A percentile compares a stretch with the other conserved stretches of the same genome.
phyloP scores from a whole-genome alignment of 768 basidiomycete species.

The Russula foetens region DNA sequence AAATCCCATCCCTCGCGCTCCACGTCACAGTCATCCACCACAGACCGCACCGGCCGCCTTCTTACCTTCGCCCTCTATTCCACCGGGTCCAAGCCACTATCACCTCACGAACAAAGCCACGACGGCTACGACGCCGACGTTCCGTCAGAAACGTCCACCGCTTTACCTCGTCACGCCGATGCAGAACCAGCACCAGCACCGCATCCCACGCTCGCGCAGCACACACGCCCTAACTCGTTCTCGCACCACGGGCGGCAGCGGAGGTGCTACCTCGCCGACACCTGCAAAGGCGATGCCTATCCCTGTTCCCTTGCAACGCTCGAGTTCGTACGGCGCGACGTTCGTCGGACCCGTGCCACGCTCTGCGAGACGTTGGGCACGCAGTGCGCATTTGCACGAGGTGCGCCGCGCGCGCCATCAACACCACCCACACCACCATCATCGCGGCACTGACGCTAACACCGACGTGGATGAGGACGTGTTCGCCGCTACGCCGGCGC shows the following conservation, averaged over 20 bases:
- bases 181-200: conserved; percentile 1
- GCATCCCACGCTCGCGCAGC: background rate
- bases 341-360: conserved; percentile 33
- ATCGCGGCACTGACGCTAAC: too few species aligned
- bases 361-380: conserved; percentile 49
- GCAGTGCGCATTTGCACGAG: conserved; percentile 63
- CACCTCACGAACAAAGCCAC: conserved; percentile 1
- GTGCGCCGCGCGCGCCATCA: conserved; percentile 29
- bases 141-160: background rate
- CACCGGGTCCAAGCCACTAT: background rate
- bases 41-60: conserved; percentile 7
- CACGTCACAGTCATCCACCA: background rate
- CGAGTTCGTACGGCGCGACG: conserved; percentile 33
- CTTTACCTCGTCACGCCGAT: background rate
- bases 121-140: conserved; percentile 14
- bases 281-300: conserved; percentile 12
- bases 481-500: background rate
- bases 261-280: background rate
- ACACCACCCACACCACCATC: background rate
- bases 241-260: background rate
- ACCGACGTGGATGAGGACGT: background rate
- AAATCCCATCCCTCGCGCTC: background rate
- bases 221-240: background rate
- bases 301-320: conserved; percentile 31
- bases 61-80: background rate